Conservation (phyloP, 2,329 filamentous ascomycete genomes). For the Aureobasidium sp. region DNA sequence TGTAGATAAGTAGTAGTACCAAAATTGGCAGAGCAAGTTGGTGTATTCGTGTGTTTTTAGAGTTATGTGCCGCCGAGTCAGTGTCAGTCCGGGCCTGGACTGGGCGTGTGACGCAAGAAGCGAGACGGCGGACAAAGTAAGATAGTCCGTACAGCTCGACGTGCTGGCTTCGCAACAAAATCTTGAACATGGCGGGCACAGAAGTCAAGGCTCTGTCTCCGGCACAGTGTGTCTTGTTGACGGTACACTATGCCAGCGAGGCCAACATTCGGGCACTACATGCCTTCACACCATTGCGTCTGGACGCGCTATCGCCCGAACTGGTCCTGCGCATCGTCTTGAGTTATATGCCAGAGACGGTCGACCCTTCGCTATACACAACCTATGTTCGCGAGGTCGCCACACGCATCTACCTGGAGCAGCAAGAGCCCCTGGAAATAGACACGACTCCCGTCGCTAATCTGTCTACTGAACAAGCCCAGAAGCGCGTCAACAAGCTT, state of each 20-base stretch:
- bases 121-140: background rate
- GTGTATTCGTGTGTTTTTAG: background rate
- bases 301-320: slow-evolving; percentile 54
- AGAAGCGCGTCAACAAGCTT: slow-evolving; percentile 58
- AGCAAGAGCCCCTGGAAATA: slow-evolving; percentile 39
- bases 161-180: background rate
- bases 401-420: slow-evolving; percentile 39
- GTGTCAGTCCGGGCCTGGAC: background rate
- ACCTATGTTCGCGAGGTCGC: slow-evolving; percentile 54
- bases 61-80: background rate
- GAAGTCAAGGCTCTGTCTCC: slow-evolving; percentile 45
- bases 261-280: slow-evolving; percentile 58
- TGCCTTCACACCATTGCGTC: slow-evolving; percentile 51
- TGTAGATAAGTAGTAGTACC: slow-evolving; percentile 1
- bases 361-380: slow-evolving; percentile 57
- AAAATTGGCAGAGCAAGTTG: background rate
- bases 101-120: background rate
- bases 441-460: slow-evolving; percentile 52
- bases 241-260: slow-evolving; percentile 61
- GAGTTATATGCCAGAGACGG: slow-evolving; percentile 67
- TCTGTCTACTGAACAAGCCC: slow-evolving; percentile 57
- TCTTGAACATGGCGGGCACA: background rate
- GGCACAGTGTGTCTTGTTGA: slow-evolving; percentile 65
- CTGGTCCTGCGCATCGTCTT: slow-evolving; percentile 66
- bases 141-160: background rate